A percentile compares a stretch with the other conserved stretches of the same genome.
These are phyloP conservation scores for Sclerotinia borealis DNA, from an alignment of 2,329 filamentous ascomycete genomes.

Conservation along the genomic window DNA sequence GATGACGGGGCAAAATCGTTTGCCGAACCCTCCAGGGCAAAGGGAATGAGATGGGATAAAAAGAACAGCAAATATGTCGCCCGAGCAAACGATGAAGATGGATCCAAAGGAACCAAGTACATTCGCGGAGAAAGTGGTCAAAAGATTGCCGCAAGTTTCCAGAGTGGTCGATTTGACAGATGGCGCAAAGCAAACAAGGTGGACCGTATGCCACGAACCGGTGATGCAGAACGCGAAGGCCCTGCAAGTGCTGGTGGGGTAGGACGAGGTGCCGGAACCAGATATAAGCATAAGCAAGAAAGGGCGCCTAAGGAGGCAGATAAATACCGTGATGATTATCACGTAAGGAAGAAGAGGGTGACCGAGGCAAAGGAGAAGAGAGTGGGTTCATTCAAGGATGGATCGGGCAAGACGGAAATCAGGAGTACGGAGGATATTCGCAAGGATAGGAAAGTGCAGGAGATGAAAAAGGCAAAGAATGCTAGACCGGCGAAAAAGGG, in stretches of 20 bases:
- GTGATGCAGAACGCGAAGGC: conserved; percentile 63
- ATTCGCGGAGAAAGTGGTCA: conserved; percentile 86
- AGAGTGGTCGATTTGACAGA: conserved; percentile 84
- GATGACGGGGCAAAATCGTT: conserved; percentile 80
- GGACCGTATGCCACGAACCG: conserved; percentile 69
- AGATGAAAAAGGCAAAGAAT: conserved; percentile 80
- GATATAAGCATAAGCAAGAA: conserved; percentile 82
- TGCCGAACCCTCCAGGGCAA: conserved; percentile 65
- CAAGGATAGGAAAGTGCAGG: conserved; percentile 71
- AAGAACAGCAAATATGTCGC: conserved; percentile 93
- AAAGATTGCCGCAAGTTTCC: conserved; percentile 92
- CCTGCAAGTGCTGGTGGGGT: conserved; percentile 30
- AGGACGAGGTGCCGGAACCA: conserved; percentile 40
- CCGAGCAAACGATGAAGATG: conserved; percentile 89
- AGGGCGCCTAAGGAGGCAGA: conserved; percentile 90
- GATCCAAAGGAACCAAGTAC: conserved; percentile 65
- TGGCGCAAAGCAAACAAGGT: conserved; percentile 88
- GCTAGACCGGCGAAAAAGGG: conserved; percentile 66
- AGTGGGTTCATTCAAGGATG: conserved; percentile 66
- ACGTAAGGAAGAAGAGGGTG: conserved; percentile 84
- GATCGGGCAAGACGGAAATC: conserved; percentile 69
- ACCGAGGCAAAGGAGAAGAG: conserved; percentile 82
- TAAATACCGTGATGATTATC: conserved; percentile 84
- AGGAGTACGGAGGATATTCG: conserved; percentile 78
- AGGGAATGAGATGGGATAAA: conserved; percentile 90